phyloP scores from a whole-genome alignment of 352 stramenopile genomes.

The Thalassiosira oceanica region DNA sequence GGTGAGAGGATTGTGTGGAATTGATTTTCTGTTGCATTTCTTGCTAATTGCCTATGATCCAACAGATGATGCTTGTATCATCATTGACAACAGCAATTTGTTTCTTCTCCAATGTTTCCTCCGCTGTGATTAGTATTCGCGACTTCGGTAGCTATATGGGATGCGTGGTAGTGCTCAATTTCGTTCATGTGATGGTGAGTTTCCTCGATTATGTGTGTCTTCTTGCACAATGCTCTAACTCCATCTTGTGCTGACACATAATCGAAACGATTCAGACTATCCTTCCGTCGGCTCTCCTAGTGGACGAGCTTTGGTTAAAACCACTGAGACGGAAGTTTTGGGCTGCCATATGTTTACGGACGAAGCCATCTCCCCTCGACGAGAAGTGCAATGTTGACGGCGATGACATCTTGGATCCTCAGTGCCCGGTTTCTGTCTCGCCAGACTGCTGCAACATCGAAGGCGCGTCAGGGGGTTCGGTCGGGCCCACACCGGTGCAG shows the following conservation, averaged over 20 bases:
- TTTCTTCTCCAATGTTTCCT: slow-evolving; percentile 19
- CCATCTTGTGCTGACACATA: neutral
- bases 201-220: slow-evolving; percentile 2
- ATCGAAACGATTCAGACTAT: slow-evolving; percentile 21
- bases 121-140: slow-evolving; percentile 12
- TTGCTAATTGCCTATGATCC: too few relatives aligned
- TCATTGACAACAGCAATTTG: slow-evolving; percentile 33
- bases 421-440: too few relatives aligned
- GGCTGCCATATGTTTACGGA: neutral
- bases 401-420: too few relatives aligned
- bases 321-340: slow-evolving; percentile 26
- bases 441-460: too few relatives aligned
- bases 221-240: neutral
- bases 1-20: too few relatives aligned
- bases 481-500: too few relatives aligned
- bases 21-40: too few relatives aligned
- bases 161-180: slow-evolving; percentile 18
- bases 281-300: slow-evolving; percentile 21
- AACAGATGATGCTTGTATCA: slow-evolving; percentile 39
- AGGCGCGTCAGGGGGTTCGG: too few relatives aligned
- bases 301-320: slow-evolving; percentile 24
- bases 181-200: slow-evolving; percentile 9
- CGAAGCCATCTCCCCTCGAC: too few relatives aligned
- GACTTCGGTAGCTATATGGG: slow-evolving; percentile 33
- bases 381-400: too few relatives aligned